A percentile compares a stretch with the other conserved stretches of the same genome.
Evolutionary conservation across 148 eudicot genomes (phyloP).

Genomic region (Camellia lanceoleosa): DNA sequence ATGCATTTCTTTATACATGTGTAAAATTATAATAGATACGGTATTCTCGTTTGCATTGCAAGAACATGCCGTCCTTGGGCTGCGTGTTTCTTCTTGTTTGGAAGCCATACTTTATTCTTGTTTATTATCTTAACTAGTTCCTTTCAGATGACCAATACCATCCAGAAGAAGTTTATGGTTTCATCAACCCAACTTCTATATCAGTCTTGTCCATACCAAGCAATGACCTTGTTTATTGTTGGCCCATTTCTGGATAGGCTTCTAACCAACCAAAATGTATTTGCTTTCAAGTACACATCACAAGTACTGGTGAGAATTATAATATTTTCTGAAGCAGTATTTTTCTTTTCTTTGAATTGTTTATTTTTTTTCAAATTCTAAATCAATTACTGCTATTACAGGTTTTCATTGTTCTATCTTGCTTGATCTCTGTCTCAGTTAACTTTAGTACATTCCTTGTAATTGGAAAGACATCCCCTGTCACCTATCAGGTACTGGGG

Average conservation of each 20-base stretch:
- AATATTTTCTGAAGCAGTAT: neutral
- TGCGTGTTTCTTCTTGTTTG: slow-evolving; percentile 14
- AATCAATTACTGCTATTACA: slow-evolving; percentile 18
- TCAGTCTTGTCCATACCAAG: slow-evolving; percentile 83
- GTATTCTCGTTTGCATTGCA: neutral
- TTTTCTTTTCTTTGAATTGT: neutral
- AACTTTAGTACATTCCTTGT: slow-evolving; percentile 91
- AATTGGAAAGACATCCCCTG: slow-evolving; percentile 94
- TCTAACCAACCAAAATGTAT: slow-evolving; percentile 65
- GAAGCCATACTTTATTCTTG: neutral
- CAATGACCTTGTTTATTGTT: slow-evolving; percentile 59
- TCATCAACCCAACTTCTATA: slow-evolving; percentile 87
- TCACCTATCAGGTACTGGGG: slow-evolving; percentile 86
- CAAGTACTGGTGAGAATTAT: slow-evolving; percentile 35
- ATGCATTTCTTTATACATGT: no score
- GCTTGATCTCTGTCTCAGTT: slow-evolving; percentile 82
- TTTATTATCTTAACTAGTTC: slow-evolving; percentile 37
- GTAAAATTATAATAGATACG: neutral
- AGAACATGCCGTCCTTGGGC: neutral
- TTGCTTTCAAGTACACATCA: slow-evolving; percentile 73
- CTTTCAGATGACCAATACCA: slow-evolving; percentile 83
- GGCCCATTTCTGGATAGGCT: slow-evolving; percentile 85
- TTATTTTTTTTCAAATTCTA: neutral
- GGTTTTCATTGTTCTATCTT: slow-evolving; percentile 76
- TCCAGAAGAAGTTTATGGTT: slow-evolving; percentile 86